A percentile compares a stretch with the other conserved stretches of the same genome.
Conservation (phyloP, 345 rosid genomes). For the Ceriops decandra region DNA sequence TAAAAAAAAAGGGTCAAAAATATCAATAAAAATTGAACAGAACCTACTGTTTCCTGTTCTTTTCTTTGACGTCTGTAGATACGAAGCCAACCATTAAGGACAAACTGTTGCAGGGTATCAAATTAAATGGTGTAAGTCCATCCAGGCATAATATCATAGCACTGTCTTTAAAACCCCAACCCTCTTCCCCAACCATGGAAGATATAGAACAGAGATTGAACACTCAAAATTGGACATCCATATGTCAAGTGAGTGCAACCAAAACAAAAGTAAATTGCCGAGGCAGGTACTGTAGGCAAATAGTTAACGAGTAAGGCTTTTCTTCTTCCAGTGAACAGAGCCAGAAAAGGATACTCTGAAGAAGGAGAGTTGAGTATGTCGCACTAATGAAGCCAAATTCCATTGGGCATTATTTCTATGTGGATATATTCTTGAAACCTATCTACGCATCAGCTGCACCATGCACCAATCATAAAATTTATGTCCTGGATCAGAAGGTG, state of each 20-base stretch:
- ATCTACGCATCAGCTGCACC: background rate
- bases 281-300: too few relatives aligned
- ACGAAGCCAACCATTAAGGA: constrained; percentile 90
- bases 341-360: too few relatives aligned
- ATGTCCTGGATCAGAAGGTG: background rate
- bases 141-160: constrained; percentile 9
- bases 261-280: too few relatives aligned
- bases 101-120: constrained; percentile 39
- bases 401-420: background rate
- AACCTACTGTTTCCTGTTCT: constrained; percentile 75
- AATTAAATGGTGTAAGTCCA: too few relatives aligned
- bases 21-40: background rate
- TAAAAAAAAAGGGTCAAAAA: background rate
- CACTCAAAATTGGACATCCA: too few relatives aligned
- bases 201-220: too few relatives aligned
- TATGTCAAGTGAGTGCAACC: too few relatives aligned
- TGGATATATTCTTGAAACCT: background rate
- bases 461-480: background rate
- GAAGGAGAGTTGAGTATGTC: too few relatives aligned
- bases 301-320: too few relatives aligned
- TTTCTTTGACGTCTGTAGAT: constrained; percentile 71
- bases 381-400: background rate
- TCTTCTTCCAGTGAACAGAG: too few relatives aligned
- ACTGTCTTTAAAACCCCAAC: constrained; percentile 6
- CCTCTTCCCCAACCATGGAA: too few relatives aligned